Conservation (phyloP, 2,329 filamentous ascomycete species). For the Paecilomyces sp. region DNA sequence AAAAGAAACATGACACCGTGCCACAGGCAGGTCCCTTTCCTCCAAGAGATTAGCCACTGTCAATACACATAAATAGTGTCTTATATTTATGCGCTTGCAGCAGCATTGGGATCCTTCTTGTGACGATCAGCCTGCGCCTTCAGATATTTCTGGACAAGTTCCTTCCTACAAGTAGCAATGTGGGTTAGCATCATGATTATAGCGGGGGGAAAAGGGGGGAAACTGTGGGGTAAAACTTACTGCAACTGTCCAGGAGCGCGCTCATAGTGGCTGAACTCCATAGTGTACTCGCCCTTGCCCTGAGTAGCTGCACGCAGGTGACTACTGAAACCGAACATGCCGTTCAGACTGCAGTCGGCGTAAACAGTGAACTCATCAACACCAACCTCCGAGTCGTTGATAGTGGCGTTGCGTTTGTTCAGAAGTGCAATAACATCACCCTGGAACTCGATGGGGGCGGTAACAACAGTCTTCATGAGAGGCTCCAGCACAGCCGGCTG, state of each 20-base stretch:
- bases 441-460: conserved; percentile 94
- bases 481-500: conserved; percentile 85
- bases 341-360: conserved; percentile 87
- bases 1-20: neutral
- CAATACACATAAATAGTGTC: neutral
- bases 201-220: neutral
- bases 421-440: conserved; percentile 88
- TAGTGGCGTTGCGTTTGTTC: conserved; percentile 94
- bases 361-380: conserved; percentile 88
- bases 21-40: neutral
- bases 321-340: conserved; percentile 96
- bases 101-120: conserved; percentile 43
- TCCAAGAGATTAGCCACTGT: neutral
- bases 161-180: conserved; percentile 42
- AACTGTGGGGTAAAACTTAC: conserved; percentile 47
- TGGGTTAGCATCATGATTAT: conserved; percentile 1
- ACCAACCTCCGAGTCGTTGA: conserved; percentile 91
- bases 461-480: conserved; percentile 96
- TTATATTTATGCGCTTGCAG: neutral
- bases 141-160: conserved; percentile 60
- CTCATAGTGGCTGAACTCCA: conserved; percentile 98
- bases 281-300: conserved; percentile 96
- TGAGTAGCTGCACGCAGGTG: conserved; percentile 89
- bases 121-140: conserved; percentile 60
- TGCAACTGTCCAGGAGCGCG: conserved; percentile 82